phyloP scores from a whole-genome alignment of 345 rosid species.

The Citrus medica region DNA sequence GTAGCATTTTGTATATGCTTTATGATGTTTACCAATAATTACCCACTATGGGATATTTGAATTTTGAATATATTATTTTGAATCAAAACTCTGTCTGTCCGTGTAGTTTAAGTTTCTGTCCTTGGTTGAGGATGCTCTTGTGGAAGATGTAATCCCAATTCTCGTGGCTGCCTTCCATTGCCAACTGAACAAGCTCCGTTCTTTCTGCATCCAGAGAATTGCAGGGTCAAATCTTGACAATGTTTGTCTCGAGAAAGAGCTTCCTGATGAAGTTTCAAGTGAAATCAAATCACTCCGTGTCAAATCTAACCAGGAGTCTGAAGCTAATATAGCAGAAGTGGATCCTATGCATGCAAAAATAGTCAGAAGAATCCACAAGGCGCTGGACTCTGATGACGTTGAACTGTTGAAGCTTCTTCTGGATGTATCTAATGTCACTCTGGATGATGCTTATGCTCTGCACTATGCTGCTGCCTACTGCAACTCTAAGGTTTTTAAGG shows the following conservation, averaged over 20 bases:
- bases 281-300: constrained; percentile 21
- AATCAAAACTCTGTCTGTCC: no score
- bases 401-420: constrained; percentile 33
- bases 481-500: constrained; percentile 36
- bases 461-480: constrained; percentile 53
- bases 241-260: constrained; percentile 30
- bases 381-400: constrained; percentile 40
- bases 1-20: constrained; percentile 20
- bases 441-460: constrained; percentile 40
- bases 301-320: constrained; percentile 7
- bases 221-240: constrained; percentile 29
- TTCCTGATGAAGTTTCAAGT: constrained; percentile 24
- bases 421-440: constrained; percentile 23
- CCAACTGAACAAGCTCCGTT: constrained; percentile 23
- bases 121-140: constrained; percentile 29
- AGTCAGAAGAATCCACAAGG: constrained; percentile 36
- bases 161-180: constrained; percentile 32
- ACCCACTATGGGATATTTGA: no score
- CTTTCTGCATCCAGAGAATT: constrained; percentile 24
- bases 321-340: not conserved
- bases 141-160: constrained; percentile 41
- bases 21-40: no score
- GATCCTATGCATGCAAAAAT: constrained; percentile 20
- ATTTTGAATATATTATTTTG: no score
- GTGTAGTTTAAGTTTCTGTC: constrained; percentile 11